Conservation (phyloP, 257 asterid genomes). For the Osmanthus fragrans region DNA sequence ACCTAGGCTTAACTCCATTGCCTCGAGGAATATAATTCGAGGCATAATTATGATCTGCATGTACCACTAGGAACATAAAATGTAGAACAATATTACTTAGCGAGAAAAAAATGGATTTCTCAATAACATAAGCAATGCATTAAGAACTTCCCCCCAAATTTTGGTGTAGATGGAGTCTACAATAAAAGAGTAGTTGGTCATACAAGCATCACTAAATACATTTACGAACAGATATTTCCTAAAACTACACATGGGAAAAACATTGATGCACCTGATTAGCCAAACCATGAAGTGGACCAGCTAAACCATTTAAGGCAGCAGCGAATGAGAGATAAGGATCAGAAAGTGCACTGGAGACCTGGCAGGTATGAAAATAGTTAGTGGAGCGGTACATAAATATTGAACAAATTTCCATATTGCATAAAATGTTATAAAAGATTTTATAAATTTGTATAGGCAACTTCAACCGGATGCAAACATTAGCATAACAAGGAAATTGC, state of each 20-base stretch:
- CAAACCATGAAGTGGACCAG: conserved; percentile 99
- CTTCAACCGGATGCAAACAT: conserved; percentile 8
- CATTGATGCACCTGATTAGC: conserved; percentile 83
- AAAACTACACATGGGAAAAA: neutral
- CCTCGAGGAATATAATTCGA: neutral
- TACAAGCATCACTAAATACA: neutral
- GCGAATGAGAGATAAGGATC: conserved; percentile 99
- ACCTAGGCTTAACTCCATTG: neutral
- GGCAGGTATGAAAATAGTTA: conserved; percentile 27
- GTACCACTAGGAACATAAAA: neutral
- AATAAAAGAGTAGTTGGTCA: neutral
- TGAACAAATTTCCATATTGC: conserved; percentile 1
- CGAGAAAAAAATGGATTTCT: neutral
- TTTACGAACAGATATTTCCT: neutral
- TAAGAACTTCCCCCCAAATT: neutral
- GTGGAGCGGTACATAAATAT: conserved; percentile 16
- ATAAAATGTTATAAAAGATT: conserved; percentile 8
- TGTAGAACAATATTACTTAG: neutral
- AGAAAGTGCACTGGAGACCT: conserved; percentile 99
- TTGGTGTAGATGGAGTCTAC: neutral
- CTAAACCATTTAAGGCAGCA: conserved; percentile 97
- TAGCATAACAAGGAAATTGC: neutral
- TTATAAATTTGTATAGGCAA: conserved; percentile 16
- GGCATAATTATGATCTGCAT: neutral
- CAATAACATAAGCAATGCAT: conserved; percentile 1